Evolutionary conservation across 176 grass and related monocot species (phyloP), one percentile per base, ranked within the genome.

Genomic region (Musa troglodytarum): DNA sequence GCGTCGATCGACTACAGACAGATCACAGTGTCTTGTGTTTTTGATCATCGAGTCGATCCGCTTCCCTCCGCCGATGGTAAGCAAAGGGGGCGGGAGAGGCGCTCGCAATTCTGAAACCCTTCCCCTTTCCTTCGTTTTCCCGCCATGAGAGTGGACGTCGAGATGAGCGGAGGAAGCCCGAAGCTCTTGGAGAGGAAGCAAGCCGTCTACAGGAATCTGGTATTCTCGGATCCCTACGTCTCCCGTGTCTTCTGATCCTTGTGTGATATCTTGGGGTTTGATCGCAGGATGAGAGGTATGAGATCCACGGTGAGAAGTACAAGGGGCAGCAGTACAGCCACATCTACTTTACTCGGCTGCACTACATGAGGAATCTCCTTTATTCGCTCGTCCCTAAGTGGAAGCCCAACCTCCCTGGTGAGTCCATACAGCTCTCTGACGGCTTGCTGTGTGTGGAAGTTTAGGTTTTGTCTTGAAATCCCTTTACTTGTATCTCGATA

Each of bases 291-390:
- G 90, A 89, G 80, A 76, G 90, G 84, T 99, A 85, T 71, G 88
- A 50, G 66, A 86, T 99, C 75, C 95, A 87, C 29, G 82, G 84
- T 51, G 95, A 99, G 95, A 84, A 52, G 90, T 99, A 99, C 76
- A 85, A 86, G 73, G 95, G 90, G 17, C 95, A 99, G 86, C 90
- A 94, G 78, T 99, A 91, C 81, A 94, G 90, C 80, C 95, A 99
- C 23, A 94, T 99, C 80, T 99, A 99, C 88, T 99, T 81, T 84
- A 93, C 83, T 79, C 86, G 95, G 1, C 90, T 99, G 69, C 95
- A 92, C 75, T 78, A 87, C 78, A 91, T 89, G 84, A 88, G 95
- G 75, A 89, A 63, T 82, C 64, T 84, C 64, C 84, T 99, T 53
- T 81, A 89, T 57, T 86, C 84, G 21, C 80, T 99, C 84, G 87